A percentile compares a stretch with the other conserved stretches of the same genome.
These are phyloP conservation scores for Acrodontium crateriforme DNA, from an alignment of 2,329 filamentous ascomycete genomes.

Conservation along the genomic window DNA sequence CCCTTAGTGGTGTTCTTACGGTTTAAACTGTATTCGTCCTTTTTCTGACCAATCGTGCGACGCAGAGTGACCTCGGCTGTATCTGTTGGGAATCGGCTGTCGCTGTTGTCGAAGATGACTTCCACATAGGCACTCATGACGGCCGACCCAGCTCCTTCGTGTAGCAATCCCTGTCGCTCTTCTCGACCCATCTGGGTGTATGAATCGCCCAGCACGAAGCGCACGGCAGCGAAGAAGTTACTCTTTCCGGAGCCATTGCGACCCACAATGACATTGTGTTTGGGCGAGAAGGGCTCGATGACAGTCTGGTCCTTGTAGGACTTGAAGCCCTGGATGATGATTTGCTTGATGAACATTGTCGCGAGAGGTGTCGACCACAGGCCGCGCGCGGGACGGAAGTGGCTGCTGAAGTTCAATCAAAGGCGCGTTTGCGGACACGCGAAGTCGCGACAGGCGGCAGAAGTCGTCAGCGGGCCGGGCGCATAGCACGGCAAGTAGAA, in stretches of 20 bases:
- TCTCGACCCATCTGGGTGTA: constrained; percentile 94
- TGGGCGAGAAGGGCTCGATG: constrained; percentile 94
- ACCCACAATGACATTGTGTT: constrained; percentile 96
- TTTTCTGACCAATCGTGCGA: constrained; percentile 91
- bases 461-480: too few relatives aligned
- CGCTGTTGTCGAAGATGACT: constrained; percentile 95
- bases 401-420: too few relatives aligned
- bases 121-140: constrained; percentile 99
- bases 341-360: constrained; percentile 99
- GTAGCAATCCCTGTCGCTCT: constrained; percentile 88
- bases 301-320: constrained; percentile 95
- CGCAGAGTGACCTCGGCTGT: constrained; percentile 82
- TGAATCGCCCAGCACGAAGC: constrained; percentile 94
- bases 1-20: constrained; percentile 90
- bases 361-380: too few relatives aligned
- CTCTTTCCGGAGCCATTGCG: constrained; percentile 99
- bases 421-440: too few relatives aligned
- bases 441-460: too few relatives aligned
- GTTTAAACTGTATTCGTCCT: constrained; percentile 96
- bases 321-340: constrained; percentile 99
- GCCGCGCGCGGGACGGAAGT: too few relatives aligned
- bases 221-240: constrained; percentile 98
- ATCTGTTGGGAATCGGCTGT: constrained; percentile 87
- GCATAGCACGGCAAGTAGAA: too few relatives aligned
- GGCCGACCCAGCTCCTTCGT: constrained; percentile 92